Base-by-base conservation (phyloP, 2,329 filamentous ascomycete genomes). In the Ophioceras dolichostomum region DNA sequence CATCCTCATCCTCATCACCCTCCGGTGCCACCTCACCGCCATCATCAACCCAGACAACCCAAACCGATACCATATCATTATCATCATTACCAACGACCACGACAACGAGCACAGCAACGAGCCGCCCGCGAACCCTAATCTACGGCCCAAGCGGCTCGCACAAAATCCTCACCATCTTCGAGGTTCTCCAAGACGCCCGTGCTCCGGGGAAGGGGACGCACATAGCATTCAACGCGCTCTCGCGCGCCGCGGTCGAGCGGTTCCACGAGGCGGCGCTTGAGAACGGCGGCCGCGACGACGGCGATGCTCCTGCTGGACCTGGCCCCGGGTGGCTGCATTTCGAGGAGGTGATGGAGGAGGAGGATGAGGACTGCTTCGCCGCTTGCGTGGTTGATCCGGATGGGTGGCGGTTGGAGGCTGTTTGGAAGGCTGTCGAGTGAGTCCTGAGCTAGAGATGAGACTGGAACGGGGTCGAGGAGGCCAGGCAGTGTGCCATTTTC, bases 341-440 rank as follows among this genome's bases (percentile, higher is more conserved):
- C n/a, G n/a, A 47, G 56, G 33, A 33, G 45, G 37, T 42, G 49
- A 7, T 58, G 55, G 38, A 54, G 56, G n/a, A 38, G 36, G n/a
- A n/a, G n/a, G n/a, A n/a, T n/a, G n/a, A n/a, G n/a, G 21, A 37
- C 4, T 58, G 57, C 19, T 58, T 52, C 42, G 55, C 54, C 12
- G 53, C 55, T 5, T 59, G 53, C 45, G 47, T 58, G 4, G 43
- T 53, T 3, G 55, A 55, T 43, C 48, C 47, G 3, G 54, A 57
- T 45, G 55, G 56, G 1, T 55, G 50, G 47, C 42, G 44, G 41
- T 37, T 58, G 24, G 55, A 58, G 41, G 53, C 47, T 18, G 55
- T 57, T 30, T 58, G 48, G 31, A 48, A 47, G 42, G 33, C 8
- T n/a, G n/a, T n/a, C n/a, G n/a, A n/a, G n/a, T n/a, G n/a, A n/a